These are phyloP conservation scores for Leishmania turanica DNA, from an alignment of 208 protist genomes.

Conservation along the genomic window DNA sequence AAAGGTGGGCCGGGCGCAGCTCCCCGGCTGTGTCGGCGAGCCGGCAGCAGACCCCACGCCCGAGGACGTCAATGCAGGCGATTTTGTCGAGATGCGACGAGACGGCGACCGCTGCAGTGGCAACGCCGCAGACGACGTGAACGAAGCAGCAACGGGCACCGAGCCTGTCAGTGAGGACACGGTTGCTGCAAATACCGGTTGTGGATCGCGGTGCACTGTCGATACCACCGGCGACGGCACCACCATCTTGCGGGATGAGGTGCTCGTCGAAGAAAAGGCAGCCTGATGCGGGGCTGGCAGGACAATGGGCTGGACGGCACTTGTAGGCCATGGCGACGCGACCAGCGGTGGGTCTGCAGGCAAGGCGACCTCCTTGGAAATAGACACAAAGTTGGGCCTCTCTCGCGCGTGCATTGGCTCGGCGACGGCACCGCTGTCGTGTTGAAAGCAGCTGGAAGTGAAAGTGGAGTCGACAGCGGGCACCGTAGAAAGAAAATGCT, in stretches of 20 bases:
- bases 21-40: neutral
- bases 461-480: conserved; percentile 11
- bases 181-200: neutral
- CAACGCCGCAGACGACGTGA: neutral
- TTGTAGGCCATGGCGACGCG: conserved; percentile 2
- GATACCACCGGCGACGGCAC: neutral
- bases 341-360: conserved; percentile 11
- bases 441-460: conserved; percentile 5
- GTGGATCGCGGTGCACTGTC: conserved; percentile 8
- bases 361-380: conserved; percentile 11
- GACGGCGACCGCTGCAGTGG: conserved; percentile 8
- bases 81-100: neutral
- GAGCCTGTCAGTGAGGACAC: conserved; percentile 4
- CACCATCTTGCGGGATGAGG: conserved; percentile 1
- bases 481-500: conserved; percentile 42
- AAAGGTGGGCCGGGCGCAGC: neutral
- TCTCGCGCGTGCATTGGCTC: conserved; percentile 21
- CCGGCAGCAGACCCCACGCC: neutral
- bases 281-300: neutral
- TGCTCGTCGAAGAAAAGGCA: neutral
- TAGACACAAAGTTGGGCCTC: conserved; percentile 37
- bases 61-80: neutral
- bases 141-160: neutral
- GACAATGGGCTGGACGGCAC: conserved; percentile 1
- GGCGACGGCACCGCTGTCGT: neutral